Evolutionary conservation across 371 early-diverging fungal genomes (phyloP).

Genomic region (Apophysomyces sp.): DNA sequence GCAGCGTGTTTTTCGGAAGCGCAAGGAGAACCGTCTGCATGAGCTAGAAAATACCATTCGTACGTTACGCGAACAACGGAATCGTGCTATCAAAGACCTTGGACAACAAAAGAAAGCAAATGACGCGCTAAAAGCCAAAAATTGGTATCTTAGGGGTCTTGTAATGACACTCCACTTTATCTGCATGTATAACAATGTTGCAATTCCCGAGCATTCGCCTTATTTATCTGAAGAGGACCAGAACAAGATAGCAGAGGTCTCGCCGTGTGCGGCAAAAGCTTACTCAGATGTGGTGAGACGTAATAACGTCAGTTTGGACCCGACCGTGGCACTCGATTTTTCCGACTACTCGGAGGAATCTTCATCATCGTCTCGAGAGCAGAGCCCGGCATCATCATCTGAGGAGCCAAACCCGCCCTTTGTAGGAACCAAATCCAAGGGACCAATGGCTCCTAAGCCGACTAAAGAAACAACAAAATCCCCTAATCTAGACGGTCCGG

Average conservation of each 20-base stretch:
- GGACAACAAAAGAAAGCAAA: slow-evolving; percentile 51
- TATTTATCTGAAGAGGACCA: slow-evolving; percentile 19
- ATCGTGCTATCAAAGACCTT: slow-evolving; percentile 47
- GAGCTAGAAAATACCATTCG: slow-evolving; percentile 67
- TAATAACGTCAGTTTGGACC: slow-evolving; percentile 18
- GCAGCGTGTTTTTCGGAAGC: slow-evolving; percentile 80
- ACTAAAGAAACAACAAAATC: too few species aligned
- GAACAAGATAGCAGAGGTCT: slow-evolving; percentile 14
- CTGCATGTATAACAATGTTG: slow-evolving; percentile 25
- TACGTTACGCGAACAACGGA: slow-evolving; percentile 59
- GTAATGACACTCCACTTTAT: slow-evolving; percentile 40
- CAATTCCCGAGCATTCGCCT: slow-evolving; percentile 22
- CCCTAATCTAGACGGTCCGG: too few species aligned
- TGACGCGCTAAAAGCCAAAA: slow-evolving; percentile 60
- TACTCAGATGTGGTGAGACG: slow-evolving; percentile 22
- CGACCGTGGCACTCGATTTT: slow-evolving; percentile 13
- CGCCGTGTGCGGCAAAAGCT: slow-evolving; percentile 21
- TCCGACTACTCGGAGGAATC: too few species aligned
- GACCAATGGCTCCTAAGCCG: too few species aligned
- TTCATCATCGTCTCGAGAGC: too few species aligned
- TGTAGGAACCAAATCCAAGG: too few species aligned
- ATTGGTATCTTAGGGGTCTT: slow-evolving; percentile 58
- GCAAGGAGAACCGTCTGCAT: slow-evolving; percentile 71
- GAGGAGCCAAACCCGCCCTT: too few species aligned
- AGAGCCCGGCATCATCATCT: too few species aligned